Evolutionary conservation across 2,329 filamentous ascomycete genomes (phyloP), one percentile per base, ranked within the genome.

Genomic region (Fusarium lateritium): DNA sequence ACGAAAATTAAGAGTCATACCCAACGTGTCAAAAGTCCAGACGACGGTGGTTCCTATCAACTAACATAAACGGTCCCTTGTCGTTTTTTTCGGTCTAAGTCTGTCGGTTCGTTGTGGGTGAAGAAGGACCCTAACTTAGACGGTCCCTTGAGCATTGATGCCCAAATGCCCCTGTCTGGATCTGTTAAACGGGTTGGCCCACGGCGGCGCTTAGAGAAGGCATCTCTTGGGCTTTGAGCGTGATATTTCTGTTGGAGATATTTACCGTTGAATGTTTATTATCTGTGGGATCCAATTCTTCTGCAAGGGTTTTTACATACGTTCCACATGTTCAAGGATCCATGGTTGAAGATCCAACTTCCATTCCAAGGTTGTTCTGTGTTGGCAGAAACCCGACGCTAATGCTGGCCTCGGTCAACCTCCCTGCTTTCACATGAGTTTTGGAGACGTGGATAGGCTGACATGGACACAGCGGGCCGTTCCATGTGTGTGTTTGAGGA

Each of bases 181-280:
- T 33, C 57, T 56, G 45, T 49, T 49, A 56, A 65, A 64, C 34
- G 46, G 46, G 53, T 66, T 69, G 66, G 61, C 54, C 66, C 66
- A 69, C 56, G 65, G 53, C 34, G 65, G 65, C 65, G 65, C 66
- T 69, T 69, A 69, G 51, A 69, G 51, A 50, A 52, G 58, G 31
- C 33, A 47, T 22, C 40, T 19, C 38, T 49, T 31, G 19, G 53
- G 28, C 40, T 31, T 39, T 45, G 44, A 47, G 44, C 42, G 39
- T 19, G 22, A 24, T 59, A 31, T 46, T 58, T 47, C 38, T 44
- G 7, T 21, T 11, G 13, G 19, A 54, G 36, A 33, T 47, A 26
- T 47, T 31, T 31, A 28, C 7, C 22, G 10, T 22, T 59, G 26
- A 17, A 24, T 46, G 22, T 43, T 28, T 38, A 43, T 46, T 33